phyloP scores from a whole-genome alignment of 306 rosid genomes.

The Prinsepia uniflora region DNA sequence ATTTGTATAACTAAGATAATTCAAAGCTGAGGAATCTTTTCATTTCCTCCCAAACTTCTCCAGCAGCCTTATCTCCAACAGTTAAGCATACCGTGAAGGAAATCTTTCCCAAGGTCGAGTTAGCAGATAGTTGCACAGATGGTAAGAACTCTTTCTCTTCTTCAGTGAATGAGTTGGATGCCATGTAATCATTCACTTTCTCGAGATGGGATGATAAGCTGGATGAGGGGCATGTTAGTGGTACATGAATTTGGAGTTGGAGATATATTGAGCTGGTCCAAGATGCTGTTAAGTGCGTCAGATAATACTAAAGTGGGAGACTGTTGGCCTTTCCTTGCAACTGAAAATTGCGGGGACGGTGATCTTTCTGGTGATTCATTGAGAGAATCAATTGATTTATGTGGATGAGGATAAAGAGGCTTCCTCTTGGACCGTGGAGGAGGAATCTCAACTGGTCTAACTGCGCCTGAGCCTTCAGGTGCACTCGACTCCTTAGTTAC shows the following conservation, averaged over 20 bases:
- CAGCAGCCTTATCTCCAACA: too few relatives aligned
- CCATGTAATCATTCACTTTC: conserved; percentile 48
- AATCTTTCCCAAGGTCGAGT: conserved; percentile 27
- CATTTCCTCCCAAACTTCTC: too few relatives aligned
- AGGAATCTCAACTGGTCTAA: conserved; percentile 72
- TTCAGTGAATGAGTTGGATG: conserved; percentile 41
- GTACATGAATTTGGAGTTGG: conserved; percentile 61
- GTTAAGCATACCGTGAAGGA: conserved; percentile 44
- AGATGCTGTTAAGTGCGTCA: conserved; percentile 35
- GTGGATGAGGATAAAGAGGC: conserved; percentile 92
- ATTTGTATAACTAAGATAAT: too few relatives aligned
- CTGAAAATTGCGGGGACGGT: conserved; percentile 43
- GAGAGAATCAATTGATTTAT: conserved; percentile 46
- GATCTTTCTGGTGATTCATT: conserved; percentile 54
- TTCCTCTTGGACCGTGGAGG: conserved; percentile 96
- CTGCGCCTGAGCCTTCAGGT: conserved; percentile 38
- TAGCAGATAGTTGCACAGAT: conserved; percentile 24
- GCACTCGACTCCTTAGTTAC: conserved; percentile 61
- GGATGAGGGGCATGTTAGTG: conserved; percentile 50
- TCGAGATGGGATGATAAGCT: conserved; percentile 36
- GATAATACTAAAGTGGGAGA: conserved; percentile 78
- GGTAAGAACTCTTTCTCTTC: conserved; percentile 42
- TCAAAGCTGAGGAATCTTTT: too few relatives aligned
- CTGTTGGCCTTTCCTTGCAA: conserved; percentile 47
- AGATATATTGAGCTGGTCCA: conserved; percentile 53